Percentiles rank a stretch among this genome's conserved stretches.
Evolutionary conservation across 768 basidiomycete species (phyloP).

Genomic region (Pulveroboletus sp.): DNA sequence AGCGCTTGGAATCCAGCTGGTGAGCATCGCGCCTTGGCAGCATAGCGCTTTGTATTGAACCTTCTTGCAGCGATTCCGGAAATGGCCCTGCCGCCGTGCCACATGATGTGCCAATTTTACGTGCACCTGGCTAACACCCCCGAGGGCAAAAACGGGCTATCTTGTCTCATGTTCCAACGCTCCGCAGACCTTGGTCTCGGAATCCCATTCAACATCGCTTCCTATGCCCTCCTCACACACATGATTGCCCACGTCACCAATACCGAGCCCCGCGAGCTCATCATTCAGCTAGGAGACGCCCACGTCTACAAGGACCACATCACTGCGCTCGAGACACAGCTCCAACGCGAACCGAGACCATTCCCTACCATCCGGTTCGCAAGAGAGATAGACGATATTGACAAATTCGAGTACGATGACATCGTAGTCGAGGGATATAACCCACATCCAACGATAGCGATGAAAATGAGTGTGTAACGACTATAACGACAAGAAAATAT

Average conservation of each 20-base stretch:
- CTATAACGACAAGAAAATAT: conserved; percentile 35
- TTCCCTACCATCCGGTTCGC: conserved; percentile 83
- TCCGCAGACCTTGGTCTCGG: conserved; percentile 97
- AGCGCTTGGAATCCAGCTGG: conserved; percentile 99
- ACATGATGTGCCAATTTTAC: conserved; percentile 99
- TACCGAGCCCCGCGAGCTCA: conserved; percentile 82
- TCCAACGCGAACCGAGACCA: conserved; percentile 68
- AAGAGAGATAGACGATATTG: conserved; percentile 65
- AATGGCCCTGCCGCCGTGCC: conserved; percentile 98
- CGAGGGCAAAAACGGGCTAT: conserved; percentile 63
- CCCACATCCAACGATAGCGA: conserved; percentile 76
- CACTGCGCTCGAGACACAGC: conserved; percentile 77
- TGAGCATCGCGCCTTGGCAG: conserved; percentile 30
- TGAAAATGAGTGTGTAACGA: conserved; percentile 90
- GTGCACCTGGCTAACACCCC: conserved; percentile 73
- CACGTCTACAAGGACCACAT: conserved; percentile 95
- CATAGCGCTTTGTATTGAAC: background rate
- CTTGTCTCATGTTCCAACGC: conserved; percentile 96
- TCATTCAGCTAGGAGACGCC: conserved; percentile 96
- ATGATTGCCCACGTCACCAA: conserved; percentile 94
- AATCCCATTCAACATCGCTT: conserved; percentile 99
- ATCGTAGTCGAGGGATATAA: conserved; percentile 85
- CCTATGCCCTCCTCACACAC: conserved; percentile 94
- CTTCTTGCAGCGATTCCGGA: conserved; percentile 68
- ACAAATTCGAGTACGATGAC: conserved; percentile 77